phyloP scores from a whole-genome alignment of 1,284 basidiomycete species.

The Afroboletus lepidellus region DNA sequence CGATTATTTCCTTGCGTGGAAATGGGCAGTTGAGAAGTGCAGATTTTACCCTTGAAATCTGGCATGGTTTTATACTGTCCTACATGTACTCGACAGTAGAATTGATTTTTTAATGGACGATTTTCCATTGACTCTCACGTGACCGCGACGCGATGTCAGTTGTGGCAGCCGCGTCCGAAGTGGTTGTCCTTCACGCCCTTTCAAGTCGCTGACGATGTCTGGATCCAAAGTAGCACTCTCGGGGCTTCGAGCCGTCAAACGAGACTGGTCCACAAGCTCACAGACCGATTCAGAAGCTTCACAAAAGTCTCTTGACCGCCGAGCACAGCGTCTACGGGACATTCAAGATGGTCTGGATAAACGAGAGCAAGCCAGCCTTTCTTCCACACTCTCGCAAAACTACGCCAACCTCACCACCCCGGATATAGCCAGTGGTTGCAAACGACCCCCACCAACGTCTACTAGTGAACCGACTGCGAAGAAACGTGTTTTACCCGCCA shows the following conservation, averaged over 20 bases:
- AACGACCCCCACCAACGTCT: slow-evolving; percentile 43
- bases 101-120: too few relatives aligned
- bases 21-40: slow-evolving; percentile 47
- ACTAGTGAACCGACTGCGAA: slow-evolving; percentile 42
- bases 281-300: slow-evolving; percentile 33
- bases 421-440: slow-evolving; percentile 38
- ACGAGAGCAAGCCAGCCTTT: slow-evolving; percentile 11
- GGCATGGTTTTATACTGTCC: slow-evolving; percentile 36
- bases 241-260: slow-evolving; percentile 44
- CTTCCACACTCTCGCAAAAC: slow-evolving; percentile 24
- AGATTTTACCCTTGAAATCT: slow-evolving; percentile 28
- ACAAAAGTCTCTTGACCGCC: slow-evolving; percentile 33
- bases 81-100: slow-evolving; percentile 17
- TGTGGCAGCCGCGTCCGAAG: too few relatives aligned
- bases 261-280: slow-evolving; percentile 46
- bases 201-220: slow-evolving; percentile 36
- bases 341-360: slow-evolving; percentile 44
- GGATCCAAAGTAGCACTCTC: slow-evolving; percentile 40
- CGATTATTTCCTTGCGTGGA: slow-evolving; percentile 39
- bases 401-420: slow-evolving; percentile 28
- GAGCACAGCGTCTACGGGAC: slow-evolving; percentile 48
- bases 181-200: too few relatives aligned
- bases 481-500: slow-evolving; percentile 54
- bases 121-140: too few relatives aligned
- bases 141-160: slow-evolving; percentile 20